These are phyloP conservation scores for Avena sativa DNA, from an alignment of 176 grass and related monocot genomes.

Conservation along the genomic window DNA sequence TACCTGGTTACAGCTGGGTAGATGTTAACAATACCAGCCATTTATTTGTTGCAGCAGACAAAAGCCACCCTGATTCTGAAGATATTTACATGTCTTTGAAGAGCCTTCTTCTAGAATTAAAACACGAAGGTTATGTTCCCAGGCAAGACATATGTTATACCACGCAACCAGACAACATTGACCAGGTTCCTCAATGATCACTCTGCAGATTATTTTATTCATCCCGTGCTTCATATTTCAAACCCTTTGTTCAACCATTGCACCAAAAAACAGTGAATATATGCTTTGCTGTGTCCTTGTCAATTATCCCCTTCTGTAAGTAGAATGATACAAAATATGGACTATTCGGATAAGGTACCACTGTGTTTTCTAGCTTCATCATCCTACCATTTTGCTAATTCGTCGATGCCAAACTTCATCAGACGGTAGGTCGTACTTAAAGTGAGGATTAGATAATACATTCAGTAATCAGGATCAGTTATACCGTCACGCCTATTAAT, in stretches of 20 bases:
- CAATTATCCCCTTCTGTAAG: neutral
- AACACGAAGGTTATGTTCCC: constrained; percentile 77
- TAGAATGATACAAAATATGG: neutral
- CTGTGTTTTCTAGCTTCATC: neutral
- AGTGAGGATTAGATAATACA: neutral
- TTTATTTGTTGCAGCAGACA: constrained; percentile 78
- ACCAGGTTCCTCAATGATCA: constrained; percentile 43
- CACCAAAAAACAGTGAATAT: neutral
- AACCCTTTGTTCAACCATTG: constrained; percentile 23
- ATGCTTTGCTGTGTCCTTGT: neutral
- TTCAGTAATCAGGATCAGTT: neutral
- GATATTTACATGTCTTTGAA: constrained; percentile 68
- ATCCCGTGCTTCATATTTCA: constrained; percentile 13
- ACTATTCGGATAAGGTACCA: neutral
- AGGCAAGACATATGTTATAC: constrained; percentile 50
- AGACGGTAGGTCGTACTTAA: neutral
- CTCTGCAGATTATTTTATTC: neutral
- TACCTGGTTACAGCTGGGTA: constrained; percentile 85
- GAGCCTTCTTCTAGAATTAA: constrained; percentile 67
- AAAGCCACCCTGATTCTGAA: constrained; percentile 73
- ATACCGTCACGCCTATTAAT: neutral
- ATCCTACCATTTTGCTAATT: neutral
- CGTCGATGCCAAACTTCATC: neutral
- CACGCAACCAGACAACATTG: constrained; percentile 29
- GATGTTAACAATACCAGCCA: constrained; percentile 72